Percentiles rank a stretch among this genome's conserved stretches.
phyloP scores from a whole-genome alignment of 2,329 filamentous ascomycete species.

The Talaromyces funiculosus region DNA sequence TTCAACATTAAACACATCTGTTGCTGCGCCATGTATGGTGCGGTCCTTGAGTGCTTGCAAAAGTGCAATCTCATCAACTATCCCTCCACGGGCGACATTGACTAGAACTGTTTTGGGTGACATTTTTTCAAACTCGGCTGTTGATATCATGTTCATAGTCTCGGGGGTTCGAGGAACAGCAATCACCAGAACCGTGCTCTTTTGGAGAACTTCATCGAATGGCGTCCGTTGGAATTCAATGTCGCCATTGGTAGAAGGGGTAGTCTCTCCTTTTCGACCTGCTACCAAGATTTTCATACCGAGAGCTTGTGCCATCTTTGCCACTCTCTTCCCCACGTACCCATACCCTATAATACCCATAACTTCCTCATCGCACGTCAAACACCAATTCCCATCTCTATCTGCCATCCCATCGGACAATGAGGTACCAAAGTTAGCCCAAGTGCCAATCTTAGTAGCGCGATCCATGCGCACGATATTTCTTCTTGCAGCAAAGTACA shows the following conservation, averaged over 20 bases:
- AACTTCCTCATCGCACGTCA: conserved; percentile 46
- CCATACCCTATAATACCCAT: conserved; percentile 49
- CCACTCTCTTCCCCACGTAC: conserved; percentile 44
- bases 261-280: conserved; percentile 37
- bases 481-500: conserved; percentile 46
- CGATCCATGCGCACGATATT: conserved; percentile 36
- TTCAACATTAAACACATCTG: conserved; percentile 48
- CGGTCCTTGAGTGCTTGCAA: conserved; percentile 41
- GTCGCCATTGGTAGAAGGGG: conserved; percentile 8
- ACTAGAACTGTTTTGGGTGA: conserved; percentile 41
- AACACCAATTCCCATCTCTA: conserved; percentile 31
- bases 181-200: conserved; percentile 28
- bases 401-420: conserved; percentile 24
- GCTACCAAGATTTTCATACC: conserved; percentile 48
- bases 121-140: conserved; percentile 42
- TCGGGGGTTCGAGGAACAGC: conserved; percentile 26
- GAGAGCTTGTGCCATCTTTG: conserved; percentile 39
- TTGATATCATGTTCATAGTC: conserved; percentile 31
- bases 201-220: conserved; percentile 27
- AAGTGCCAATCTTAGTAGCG: conserved; percentile 33
- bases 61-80: conserved; percentile 48
- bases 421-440: conserved; percentile 35
- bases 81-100: conserved; percentile 48
- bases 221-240: conserved; percentile 15
- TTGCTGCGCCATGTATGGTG: conserved; percentile 46